Evolutionary conservation across 2,329 filamentous ascomycete genomes (phyloP).

Genomic region (Fusarium goolgardi): DNA sequence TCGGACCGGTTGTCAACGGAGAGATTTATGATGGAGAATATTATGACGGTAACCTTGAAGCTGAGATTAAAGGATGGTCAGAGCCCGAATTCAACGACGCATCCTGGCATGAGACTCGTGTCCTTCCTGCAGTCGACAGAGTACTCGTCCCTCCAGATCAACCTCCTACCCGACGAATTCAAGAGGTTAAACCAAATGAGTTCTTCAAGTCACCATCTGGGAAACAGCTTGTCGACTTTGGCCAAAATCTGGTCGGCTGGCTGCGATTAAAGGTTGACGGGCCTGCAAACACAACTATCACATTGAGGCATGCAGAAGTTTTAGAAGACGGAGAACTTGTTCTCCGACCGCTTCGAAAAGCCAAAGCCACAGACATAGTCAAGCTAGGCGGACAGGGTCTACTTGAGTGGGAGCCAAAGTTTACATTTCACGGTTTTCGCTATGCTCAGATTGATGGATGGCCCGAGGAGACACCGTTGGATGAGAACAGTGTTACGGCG

Average conservation of each 20-base stretch:
- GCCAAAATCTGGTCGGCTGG: slow-evolving; percentile 19
- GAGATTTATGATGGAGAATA: slow-evolving; percentile 65
- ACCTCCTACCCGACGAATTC: slow-evolving; percentile 54
- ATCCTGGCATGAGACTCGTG: slow-evolving; percentile 45
- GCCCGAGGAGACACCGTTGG: slow-evolving; percentile 20
- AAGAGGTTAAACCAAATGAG: slow-evolving; percentile 49
- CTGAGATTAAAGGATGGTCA: slow-evolving; percentile 38
- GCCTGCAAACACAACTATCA: not conserved
- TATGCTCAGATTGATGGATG: slow-evolving; percentile 61
- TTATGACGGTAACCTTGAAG: slow-evolving; percentile 58
- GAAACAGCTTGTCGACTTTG: slow-evolving; percentile 15
- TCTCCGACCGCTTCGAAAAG: slow-evolving; percentile 1
- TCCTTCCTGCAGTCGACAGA: not conserved
- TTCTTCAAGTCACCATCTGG: slow-evolving; percentile 51
- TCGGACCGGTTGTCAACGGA: not conserved
- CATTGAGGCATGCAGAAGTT: slow-evolving; percentile 18
- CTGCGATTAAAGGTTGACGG: not conserved
- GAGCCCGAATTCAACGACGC: not conserved
- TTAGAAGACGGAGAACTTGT: slow-evolving; percentile 18
- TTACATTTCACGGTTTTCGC: slow-evolving; percentile 66
- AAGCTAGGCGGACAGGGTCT: not conserved
- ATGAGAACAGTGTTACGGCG: slow-evolving; percentile 44
- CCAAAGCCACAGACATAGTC: not conserved
- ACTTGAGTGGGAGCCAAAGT: slow-evolving; percentile 55
- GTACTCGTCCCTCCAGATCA: slow-evolving; percentile 52